These are phyloP conservation scores for Flaveria brownii DNA, from an alignment of 129 eudicot species.

Conservation along the genomic window DNA sequence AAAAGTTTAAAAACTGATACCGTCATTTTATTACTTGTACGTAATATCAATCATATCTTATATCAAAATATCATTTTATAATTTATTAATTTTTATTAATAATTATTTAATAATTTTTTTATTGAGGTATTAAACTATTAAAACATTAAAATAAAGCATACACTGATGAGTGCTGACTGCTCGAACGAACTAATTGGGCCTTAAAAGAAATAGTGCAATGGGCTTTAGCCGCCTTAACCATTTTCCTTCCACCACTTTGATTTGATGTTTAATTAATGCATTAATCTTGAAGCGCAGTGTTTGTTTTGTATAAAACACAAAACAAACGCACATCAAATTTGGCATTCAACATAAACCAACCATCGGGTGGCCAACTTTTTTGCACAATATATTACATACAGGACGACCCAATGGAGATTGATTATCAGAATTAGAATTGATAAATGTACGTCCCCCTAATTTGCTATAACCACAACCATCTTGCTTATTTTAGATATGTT, in stretches of 20 bases:
- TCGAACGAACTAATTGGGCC: conserved; percentile 2
- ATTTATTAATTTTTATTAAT: no score
- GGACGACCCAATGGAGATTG: conserved; percentile 12
- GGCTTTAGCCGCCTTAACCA: not conserved
- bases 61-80: no score
- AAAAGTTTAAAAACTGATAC: no score
- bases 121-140: no score
- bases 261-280: not conserved
- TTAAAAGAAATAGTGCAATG: not conserved
- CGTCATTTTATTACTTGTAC: no score
- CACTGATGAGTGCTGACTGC: not conserved
- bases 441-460: conserved; percentile 13
- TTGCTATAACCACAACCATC: not conserved
- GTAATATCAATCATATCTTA: no score
- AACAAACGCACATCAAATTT: not conserved
- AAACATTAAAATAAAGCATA: not conserved
- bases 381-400: not conserved
- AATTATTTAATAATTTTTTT: no score
- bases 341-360: conserved; percentile 4
- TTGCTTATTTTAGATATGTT: not conserved
- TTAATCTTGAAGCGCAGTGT: not conserved
- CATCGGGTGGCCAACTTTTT: not conserved
- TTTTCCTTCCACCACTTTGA: not conserved
- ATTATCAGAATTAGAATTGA: not conserved
- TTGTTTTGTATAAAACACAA: not conserved